These are phyloP conservation scores for Myriosclerotinia scirpicola DNA, from an alignment of 2,329 filamentous ascomycete species.

Conservation along the genomic window DNA sequence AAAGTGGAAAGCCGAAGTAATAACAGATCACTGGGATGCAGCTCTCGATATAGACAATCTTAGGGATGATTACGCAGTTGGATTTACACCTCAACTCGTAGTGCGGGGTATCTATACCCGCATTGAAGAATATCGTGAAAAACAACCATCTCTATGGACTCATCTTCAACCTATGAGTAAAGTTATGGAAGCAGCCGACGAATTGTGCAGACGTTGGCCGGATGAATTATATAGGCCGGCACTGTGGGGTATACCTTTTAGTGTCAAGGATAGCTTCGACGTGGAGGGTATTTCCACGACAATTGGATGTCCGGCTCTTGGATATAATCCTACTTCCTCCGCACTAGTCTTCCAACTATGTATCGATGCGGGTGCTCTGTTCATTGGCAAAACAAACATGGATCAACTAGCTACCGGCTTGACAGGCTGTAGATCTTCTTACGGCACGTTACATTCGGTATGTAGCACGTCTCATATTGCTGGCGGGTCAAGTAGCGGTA, in stretches of 20 bases:
- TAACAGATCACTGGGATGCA: conserved; percentile 36
- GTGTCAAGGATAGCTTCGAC: conserved; percentile 52
- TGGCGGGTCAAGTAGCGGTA: conserved; percentile 56
- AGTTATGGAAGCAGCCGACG: conserved; percentile 45
- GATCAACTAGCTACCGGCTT: conserved; percentile 58
- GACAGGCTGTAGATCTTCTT: conserved; percentile 55
- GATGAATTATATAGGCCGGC: conserved; percentile 46
- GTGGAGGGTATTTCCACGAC: conserved; percentile 49
- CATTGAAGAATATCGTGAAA: conserved; percentile 45
- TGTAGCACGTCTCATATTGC: conserved; percentile 51
- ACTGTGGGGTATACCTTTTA: conserved; percentile 52
- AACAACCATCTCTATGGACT: conserved; percentile 54
- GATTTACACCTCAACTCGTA: conserved; percentile 35
- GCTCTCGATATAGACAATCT: conserved; percentile 35
- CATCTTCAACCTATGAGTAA: conserved; percentile 46
- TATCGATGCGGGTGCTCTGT: conserved; percentile 53
- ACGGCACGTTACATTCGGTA: conserved; percentile 50
- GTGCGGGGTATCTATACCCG: conserved; percentile 37
- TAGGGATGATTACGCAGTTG: conserved; percentile 34
- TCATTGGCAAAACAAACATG: conserved; percentile 57
- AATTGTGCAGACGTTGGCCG: conserved; percentile 45
- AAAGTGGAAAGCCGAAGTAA: conserved; percentile 26
- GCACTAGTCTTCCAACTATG: conserved; percentile 50
- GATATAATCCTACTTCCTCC: conserved; percentile 47
- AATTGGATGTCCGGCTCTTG: conserved; percentile 48